These are phyloP conservation scores for Phaeoacremonium minimum DNA, from an alignment of 2,329 filamentous ascomycete genomes.

Conservation along the genomic window DNA sequence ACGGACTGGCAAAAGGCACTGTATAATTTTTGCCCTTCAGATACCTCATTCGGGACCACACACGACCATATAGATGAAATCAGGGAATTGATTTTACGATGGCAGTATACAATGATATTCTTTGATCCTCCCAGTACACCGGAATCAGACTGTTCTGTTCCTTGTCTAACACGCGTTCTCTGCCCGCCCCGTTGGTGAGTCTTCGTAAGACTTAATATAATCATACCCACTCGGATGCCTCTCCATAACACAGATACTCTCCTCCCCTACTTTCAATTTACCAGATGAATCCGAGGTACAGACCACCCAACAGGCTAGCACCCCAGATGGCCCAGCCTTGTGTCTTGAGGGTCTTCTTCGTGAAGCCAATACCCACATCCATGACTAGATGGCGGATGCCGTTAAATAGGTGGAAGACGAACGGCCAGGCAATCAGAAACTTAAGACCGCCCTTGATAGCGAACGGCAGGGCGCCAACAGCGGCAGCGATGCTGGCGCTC, in stretches of 20 bases:
- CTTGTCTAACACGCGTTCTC: too few relatives aligned
- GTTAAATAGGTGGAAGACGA: constrained; percentile 53
- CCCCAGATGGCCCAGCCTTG: constrained; percentile 45
- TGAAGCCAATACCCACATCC: constrained; percentile 47
- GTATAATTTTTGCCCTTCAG: too few relatives aligned
- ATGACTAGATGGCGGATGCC: constrained; percentile 51
- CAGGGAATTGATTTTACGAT: too few relatives aligned
- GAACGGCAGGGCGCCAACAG: constrained; percentile 55
- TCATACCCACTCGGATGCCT: too few relatives aligned
- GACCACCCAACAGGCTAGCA: constrained; percentile 33
- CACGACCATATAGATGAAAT: too few relatives aligned
- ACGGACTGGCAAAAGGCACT: too few relatives aligned
- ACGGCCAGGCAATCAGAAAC: constrained; percentile 54
- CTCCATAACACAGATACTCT: background rate
- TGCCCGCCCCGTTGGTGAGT: too few relatives aligned
- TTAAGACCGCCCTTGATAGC: constrained; percentile 55
- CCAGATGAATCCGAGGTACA: constrained; percentile 44
- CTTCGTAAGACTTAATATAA: too few relatives aligned
- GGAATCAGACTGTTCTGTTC: too few relatives aligned
- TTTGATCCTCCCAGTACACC: too few relatives aligned
- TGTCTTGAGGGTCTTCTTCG: constrained; percentile 38
- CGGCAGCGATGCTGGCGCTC: constrained; percentile 54
- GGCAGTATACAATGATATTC: too few relatives aligned
- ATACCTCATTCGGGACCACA: too few relatives aligned
- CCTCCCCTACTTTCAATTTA: constrained; percentile 15